Base-by-base conservation (phyloP, 192 early-diverging fungal species). In the Phycomyces nitens region DNA sequence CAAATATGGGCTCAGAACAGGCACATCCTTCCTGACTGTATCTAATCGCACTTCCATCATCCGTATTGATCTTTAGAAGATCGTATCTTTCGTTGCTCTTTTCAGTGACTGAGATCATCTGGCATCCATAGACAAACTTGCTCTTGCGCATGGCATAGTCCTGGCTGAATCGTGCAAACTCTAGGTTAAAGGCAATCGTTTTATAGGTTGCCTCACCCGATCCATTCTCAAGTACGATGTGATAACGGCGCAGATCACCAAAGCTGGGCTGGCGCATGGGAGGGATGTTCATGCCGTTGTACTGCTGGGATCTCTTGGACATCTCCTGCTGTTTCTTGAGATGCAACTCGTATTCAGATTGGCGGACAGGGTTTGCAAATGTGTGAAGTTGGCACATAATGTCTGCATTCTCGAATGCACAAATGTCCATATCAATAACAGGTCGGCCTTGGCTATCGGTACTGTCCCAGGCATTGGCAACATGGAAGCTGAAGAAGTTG, bases 1-100 rank as follows among this genome's bases (percentile, higher is more conserved):
- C 76, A 75, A 86, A 84, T 20, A 86, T 71, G 0, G 84, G 82
- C 29, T 86, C 84, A 20, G 62, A 63, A 51, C 62, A 63, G 10
- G 39, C 3, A 54, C 10, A 44, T 11, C 62, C 62, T 8, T 63
- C 52, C 16, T 54, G 11, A 16, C 34, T 34, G 26, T 63, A 63
- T 8, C 23, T 22, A 15, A 53, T 53, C 5, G 2, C 14, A 7
- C 12, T n/a, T 1, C 40, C 38, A 10, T 26, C 10, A 12, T 54
- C 20, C 8, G 53, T 8, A 42, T 55, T 26, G 15, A 63, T 14
- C 15, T 63, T 63, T 34, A 54, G 14, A 11, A 63, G 21, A n/a
- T 22, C 34, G 15, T 14, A 26, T 10, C 14, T 26, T 55, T 53
- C 62, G 0, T 26, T 11, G 5, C 9, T 15, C 6, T 41, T 20